Evolutionary conservation across 495 filamentous ascomycete genomes (phyloP).

Genomic region (Podospora appendiculata): DNA sequence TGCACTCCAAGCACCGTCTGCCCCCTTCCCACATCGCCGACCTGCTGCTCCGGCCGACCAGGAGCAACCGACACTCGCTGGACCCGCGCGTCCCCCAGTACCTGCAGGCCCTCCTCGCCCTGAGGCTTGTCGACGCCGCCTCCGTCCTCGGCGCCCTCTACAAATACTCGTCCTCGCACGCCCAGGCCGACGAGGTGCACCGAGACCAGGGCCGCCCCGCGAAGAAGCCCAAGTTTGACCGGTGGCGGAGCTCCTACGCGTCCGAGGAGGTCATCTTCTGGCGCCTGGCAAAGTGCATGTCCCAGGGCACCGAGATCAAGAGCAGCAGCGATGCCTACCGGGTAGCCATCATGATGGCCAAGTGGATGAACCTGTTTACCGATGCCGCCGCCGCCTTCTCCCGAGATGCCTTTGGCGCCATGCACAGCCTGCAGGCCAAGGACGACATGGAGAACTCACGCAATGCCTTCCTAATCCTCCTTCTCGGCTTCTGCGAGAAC

Average conservation of each 20-base stretch:
- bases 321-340: conserved; percentile 25
- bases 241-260: conserved; percentile 42
- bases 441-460: conserved; percentile 42
- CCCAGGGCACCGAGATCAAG: conserved; percentile 28
- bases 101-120: conserved; percentile 50
- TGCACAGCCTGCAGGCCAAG: conserved; percentile 30
- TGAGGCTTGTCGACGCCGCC: conserved; percentile 44
- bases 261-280: conserved; percentile 46
- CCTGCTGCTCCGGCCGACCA: conserved; percentile 47
- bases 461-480: conserved; percentile 47
- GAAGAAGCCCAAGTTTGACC: conserved; percentile 12
- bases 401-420: conserved; percentile 28
- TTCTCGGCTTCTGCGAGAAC: conserved; percentile 44
- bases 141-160: conserved; percentile 52
- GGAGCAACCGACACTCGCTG: conserved; percentile 39
- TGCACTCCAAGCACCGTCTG: conserved; percentile 37
- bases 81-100: conserved; percentile 61
- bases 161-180: conserved; percentile 48
- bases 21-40: conserved; percentile 45
- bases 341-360: conserved; percentile 25
- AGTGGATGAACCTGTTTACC: conserved; percentile 39
- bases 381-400: conserved; percentile 32
- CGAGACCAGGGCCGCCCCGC: not conserved
- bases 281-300: conserved; percentile 39
- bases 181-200: conserved; percentile 17